Conservation (phyloP, 2,329 filamentous ascomycete species). For the Sarocladiaceae sp. region DNA sequence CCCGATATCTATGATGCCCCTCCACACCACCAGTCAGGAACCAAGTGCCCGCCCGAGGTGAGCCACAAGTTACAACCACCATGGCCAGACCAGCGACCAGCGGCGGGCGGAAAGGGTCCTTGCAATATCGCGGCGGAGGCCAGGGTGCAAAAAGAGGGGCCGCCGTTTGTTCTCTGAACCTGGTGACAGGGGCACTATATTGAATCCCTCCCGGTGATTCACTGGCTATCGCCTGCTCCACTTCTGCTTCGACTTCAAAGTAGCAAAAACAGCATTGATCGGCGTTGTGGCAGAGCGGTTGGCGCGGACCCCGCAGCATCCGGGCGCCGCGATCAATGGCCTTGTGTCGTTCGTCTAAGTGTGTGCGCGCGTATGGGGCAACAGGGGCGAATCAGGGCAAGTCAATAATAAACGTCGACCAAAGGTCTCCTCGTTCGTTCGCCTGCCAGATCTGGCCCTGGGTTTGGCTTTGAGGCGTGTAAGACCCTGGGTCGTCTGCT, state of each 20-base stretch:
- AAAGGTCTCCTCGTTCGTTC: too few relatives aligned
- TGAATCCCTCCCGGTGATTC: neutral
- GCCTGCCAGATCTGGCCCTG: too few relatives aligned
- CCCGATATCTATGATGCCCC: neutral
- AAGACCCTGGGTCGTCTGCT: too few relatives aligned
- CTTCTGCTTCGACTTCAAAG: neutral
- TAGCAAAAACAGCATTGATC: neutral
- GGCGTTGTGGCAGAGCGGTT: slow-evolving; percentile 2
- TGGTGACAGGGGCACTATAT: neutral
- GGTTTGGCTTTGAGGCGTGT: too few relatives aligned
- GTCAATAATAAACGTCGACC: too few relatives aligned
- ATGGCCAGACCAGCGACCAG: neutral
- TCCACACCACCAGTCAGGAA: neutral
- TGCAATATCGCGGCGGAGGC: slow-evolving; percentile 8
- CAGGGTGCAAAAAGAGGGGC: slow-evolving; percentile 6
- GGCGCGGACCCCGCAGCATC: neutral
- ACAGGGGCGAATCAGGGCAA: neutral
- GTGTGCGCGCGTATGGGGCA: neutral
- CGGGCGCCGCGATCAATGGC: neutral
- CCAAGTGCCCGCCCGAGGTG: neutral
- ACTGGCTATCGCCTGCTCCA: too few relatives aligned
- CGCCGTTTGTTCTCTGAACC: neutral
- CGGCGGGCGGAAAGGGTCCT: neutral
- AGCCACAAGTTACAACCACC: too few relatives aligned
- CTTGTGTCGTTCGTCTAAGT: too few relatives aligned